These are phyloP conservation scores for Zygoascus bituminiphila DNA, from an alignment of 805 yeast genomes.

Conservation along the genomic window DNA sequence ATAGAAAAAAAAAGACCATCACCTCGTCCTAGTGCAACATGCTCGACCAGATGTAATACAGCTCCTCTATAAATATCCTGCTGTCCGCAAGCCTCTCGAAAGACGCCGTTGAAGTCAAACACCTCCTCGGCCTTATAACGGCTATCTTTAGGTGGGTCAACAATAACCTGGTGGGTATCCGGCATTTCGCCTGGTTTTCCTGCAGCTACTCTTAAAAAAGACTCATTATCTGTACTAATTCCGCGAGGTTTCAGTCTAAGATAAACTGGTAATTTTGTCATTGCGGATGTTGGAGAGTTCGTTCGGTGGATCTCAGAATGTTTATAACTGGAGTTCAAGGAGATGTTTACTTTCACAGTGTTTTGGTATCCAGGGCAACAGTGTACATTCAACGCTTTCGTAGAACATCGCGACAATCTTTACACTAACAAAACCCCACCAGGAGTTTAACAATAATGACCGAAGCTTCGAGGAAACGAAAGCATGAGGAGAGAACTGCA, in stretches of 20 bases:
- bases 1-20: slow-evolving; percentile 41
- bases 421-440: too few species aligned
- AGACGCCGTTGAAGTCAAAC: slow-evolving; percentile 30
- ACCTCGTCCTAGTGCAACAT: slow-evolving; percentile 21
- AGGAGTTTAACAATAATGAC: too few species aligned
- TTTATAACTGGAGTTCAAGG: too few species aligned
- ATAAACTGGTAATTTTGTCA: slow-evolving; percentile 28
- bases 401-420: too few species aligned
- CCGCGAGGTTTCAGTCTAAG: slow-evolving; percentile 33
- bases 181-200: slow-evolving; percentile 16
- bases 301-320: too few species aligned
- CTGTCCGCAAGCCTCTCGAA: slow-evolving; percentile 28
- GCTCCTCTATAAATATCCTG: slow-evolving; percentile 31
- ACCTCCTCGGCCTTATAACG: slow-evolving; percentile 19
- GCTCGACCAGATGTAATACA: slow-evolving; percentile 29
- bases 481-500: neutral
- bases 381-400: too few species aligned
- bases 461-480: neutral
- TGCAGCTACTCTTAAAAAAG: slow-evolving; percentile 16
- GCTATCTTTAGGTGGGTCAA: slow-evolving; percentile 22
- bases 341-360: neutral
- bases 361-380: neutral
- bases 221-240: slow-evolving; percentile 17
- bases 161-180: slow-evolving; percentile 9
- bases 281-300: too few species aligned